Conservation (phyloP, 2,329 filamentous ascomycete species). For the Colletotrichum phormii region DNA sequence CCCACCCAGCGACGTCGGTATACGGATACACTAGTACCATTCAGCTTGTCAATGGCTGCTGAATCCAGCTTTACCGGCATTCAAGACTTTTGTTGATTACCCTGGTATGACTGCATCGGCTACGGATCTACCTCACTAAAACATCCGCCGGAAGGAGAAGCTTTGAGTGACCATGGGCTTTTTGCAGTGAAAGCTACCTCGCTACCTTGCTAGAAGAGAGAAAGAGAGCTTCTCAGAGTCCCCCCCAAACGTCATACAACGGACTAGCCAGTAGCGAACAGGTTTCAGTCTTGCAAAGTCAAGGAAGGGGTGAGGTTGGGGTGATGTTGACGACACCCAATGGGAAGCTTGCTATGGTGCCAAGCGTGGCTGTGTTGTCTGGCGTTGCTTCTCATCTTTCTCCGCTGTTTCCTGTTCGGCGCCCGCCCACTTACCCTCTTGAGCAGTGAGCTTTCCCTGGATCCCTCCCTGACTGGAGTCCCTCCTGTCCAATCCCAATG, state of each 20-base stretch:
- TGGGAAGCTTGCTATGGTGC: conserved; percentile 10
- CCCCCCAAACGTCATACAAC: conserved; percentile 30
- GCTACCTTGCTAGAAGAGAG: background rate
- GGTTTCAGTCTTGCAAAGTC: conserved; percentile 31
- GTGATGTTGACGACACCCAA: conserved; percentile 13
- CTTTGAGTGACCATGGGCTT: background rate
- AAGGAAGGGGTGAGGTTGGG: conserved; percentile 1
- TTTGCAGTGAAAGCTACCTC: background rate
- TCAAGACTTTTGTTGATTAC: background rate
- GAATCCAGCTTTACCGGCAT: background rate
- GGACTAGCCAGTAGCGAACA: conserved; percentile 22
- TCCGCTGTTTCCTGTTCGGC: conserved; percentile 28
- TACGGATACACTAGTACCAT: background rate
- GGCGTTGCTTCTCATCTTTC: conserved; percentile 30
- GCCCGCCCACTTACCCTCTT: background rate
- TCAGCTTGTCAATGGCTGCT: background rate
- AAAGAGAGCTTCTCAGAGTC: background rate
- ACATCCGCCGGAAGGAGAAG: background rate
- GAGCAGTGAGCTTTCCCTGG: background rate
- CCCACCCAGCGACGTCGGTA: background rate
- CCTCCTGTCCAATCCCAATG: too few species aligned
- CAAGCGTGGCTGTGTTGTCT: conserved; percentile 38
- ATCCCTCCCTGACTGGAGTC: background rate
- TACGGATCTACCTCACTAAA: background rate
- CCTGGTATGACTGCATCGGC: background rate